Conservation (phyloP, 1,284 basidiomycete genomes). For the Anthracocystis setariae region DNA sequence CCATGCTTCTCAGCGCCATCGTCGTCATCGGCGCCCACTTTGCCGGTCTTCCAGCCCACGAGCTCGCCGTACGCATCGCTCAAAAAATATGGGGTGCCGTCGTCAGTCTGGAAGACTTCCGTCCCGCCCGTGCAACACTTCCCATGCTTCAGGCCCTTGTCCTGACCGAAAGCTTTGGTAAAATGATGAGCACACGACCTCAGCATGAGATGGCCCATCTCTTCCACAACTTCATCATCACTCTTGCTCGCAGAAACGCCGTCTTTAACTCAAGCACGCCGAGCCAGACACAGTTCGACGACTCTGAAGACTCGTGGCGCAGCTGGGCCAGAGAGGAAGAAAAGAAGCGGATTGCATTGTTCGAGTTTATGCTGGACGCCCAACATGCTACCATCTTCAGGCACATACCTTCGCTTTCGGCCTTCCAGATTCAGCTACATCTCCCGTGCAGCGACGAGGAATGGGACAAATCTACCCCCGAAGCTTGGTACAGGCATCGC, state of each 20-base stretch:
- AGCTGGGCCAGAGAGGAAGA: slow-evolving; percentile 57
- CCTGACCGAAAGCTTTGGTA: slow-evolving; percentile 54
- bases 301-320: slow-evolving; percentile 51
- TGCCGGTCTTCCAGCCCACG: slow-evolving; percentile 51
- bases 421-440: slow-evolving; percentile 53
- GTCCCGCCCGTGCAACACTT: slow-evolving; percentile 52
- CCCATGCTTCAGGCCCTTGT: slow-evolving; percentile 58
- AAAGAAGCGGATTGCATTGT: slow-evolving; percentile 56
- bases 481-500: slow-evolving; percentile 44
- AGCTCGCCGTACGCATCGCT: slow-evolving; percentile 52
- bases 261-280: slow-evolving; percentile 48
- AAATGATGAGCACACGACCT: slow-evolving; percentile 55
- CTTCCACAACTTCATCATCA: slow-evolving; percentile 60
- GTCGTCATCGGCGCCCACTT: slow-evolving; percentile 56
- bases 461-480: slow-evolving; percentile 48
- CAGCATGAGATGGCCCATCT: slow-evolving; percentile 60
- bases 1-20: slow-evolving; percentile 54
- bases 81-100: slow-evolving; percentile 57
- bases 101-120: slow-evolving; percentile 56
- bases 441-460: slow-evolving; percentile 53
- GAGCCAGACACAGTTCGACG: slow-evolving; percentile 29
- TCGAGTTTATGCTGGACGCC: slow-evolving; percentile 55
- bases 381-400: slow-evolving; percentile 56
- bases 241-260: slow-evolving; percentile 54
- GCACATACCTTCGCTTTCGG: slow-evolving; percentile 52